A percentile compares a stretch with the other conserved stretches of the same genome.
Conservation (phyloP, 306 rosid species). For the Sicyos edulis region DNA sequence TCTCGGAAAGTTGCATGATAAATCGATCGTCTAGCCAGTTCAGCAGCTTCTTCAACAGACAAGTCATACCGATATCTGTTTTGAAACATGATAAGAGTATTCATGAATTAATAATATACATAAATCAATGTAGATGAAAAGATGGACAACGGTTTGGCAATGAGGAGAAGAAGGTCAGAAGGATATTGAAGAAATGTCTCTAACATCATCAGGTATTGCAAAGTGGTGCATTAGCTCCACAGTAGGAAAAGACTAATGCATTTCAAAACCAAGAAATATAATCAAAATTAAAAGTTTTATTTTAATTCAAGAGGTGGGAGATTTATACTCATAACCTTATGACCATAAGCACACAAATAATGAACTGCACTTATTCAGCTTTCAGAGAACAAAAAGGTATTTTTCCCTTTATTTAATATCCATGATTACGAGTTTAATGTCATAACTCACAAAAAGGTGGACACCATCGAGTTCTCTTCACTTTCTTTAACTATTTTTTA, state of each 20-base stretch:
- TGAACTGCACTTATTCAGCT: no score
- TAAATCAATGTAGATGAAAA: neutral
- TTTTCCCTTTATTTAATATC: neutral
- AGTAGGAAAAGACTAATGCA: neutral
- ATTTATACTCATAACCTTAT: no score
- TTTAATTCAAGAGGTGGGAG: no score
- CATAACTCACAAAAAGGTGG: neutral
- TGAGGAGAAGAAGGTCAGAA: neutral
- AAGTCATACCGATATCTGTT: constrained; percentile 61
- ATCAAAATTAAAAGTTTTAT: no score
- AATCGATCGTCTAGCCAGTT: constrained; percentile 73
- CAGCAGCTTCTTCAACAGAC: constrained; percentile 78
- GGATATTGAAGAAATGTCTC: neutral
- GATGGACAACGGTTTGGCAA: neutral
- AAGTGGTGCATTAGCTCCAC: neutral
- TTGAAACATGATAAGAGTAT: neutral
- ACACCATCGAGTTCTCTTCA: neutral
- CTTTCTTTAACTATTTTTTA: neutral
- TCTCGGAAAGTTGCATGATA: constrained; percentile 94
- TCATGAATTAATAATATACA: neutral
- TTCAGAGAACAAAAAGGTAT: neutral
- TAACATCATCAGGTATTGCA: neutral
- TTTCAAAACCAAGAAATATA: constrained; percentile 3
- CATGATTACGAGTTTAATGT: neutral
- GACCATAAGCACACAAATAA: no score